phyloP scores from a whole-genome alignment of 495 filamentous ascomycete species.

The Entonaema liquescens region DNA sequence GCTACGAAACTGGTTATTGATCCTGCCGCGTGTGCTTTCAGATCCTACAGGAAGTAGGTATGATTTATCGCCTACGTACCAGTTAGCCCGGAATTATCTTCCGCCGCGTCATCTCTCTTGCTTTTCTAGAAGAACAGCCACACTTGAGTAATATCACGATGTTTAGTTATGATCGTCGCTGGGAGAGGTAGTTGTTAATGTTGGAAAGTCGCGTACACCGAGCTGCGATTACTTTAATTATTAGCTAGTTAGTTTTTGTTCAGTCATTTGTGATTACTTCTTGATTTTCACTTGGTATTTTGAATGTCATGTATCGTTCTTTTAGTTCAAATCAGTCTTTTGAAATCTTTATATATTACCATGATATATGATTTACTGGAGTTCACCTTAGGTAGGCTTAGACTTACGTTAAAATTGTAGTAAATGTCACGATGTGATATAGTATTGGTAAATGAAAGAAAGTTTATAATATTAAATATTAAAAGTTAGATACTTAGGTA shows the following conservation, averaged over 20 bases:
- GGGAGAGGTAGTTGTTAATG: neutral
- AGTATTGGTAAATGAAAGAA: too few species aligned
- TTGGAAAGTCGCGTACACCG: neutral
- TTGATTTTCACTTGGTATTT: too few species aligned
- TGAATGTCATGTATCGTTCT: too few species aligned
- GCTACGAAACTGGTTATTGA: slow-evolving; percentile 2
- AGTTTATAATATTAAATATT: too few species aligned
- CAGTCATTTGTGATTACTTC: neutral
- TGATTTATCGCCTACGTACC: too few species aligned
- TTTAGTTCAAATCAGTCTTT: too few species aligned
- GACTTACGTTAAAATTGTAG: too few species aligned
- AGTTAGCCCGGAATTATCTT: neutral
- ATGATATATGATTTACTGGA: too few species aligned
- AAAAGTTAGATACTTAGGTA: too few species aligned
- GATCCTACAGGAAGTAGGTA: neutral
- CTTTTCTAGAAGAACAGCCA: neutral
- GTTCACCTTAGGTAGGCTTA: too few species aligned
- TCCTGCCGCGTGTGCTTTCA: slow-evolving; percentile 3
- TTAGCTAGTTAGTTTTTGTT: neutral
- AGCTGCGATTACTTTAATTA: neutral
- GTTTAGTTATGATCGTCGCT: neutral
- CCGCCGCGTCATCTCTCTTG: neutral
- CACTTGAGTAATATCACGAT: neutral
- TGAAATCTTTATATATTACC: too few species aligned
- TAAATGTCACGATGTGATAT: too few species aligned